Conservation (phyloP, 208 protist species). For the Naegleria fowleri region DNA sequence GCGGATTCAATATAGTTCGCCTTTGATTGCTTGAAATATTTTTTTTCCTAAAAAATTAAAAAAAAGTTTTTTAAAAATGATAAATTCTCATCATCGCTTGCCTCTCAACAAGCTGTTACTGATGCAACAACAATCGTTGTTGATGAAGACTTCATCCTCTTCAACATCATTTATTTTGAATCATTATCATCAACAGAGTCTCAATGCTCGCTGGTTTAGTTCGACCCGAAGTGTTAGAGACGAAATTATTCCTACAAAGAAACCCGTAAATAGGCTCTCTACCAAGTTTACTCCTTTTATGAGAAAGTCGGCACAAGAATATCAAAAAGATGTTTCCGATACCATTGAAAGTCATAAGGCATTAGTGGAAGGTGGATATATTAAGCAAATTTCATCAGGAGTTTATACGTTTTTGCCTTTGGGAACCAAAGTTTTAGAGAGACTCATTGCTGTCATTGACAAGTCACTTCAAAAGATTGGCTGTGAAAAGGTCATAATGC, state of each 20-base stretch:
- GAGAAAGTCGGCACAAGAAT: not conserved
- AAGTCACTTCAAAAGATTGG: not conserved
- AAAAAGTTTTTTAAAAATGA: too few relatives aligned
- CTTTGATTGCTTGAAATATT: too few relatives aligned
- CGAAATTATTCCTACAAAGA: not conserved
- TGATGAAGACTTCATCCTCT: too few relatives aligned
- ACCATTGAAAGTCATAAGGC: constrained; percentile 1
- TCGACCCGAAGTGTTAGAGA: too few relatives aligned
- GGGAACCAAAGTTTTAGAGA: constrained; percentile 27
- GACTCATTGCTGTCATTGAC: constrained; percentile 25
- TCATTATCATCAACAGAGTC: too few relatives aligned
- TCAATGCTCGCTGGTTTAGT: too few relatives aligned
- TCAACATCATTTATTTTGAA: too few relatives aligned
- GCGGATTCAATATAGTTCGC: too few relatives aligned
- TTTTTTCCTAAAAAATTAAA: too few relatives aligned
- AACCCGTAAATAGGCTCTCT: not conserved
- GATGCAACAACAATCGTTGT: too few relatives aligned
- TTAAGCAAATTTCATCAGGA: not conserved
- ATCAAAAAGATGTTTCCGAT: not conserved
- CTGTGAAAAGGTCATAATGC: constrained; percentile 24
- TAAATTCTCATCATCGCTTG: too few relatives aligned
- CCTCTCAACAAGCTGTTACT: too few relatives aligned
- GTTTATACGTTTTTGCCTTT: constrained; percentile 25
- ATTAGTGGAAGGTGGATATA: not conserved
- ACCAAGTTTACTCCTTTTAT: not conserved